Conservation (phyloP, 1,284 basidiomycete species). For the Ganoderma boninense region DNA sequence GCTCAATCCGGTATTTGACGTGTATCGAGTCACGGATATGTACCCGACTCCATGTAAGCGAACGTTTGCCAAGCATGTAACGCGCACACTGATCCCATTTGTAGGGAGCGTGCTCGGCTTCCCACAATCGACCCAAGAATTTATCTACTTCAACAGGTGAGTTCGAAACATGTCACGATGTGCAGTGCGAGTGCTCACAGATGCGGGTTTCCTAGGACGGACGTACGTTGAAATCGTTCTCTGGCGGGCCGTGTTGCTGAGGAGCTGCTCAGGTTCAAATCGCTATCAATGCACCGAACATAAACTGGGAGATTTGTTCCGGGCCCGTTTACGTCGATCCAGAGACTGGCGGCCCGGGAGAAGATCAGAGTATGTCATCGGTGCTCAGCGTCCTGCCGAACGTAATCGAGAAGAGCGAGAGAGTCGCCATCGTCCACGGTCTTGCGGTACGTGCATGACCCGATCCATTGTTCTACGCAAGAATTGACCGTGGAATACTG, state of each 20-base stretch:
- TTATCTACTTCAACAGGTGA: slow-evolving; percentile 48
- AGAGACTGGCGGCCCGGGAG: slow-evolving; percentile 39
- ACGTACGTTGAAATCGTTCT: slow-evolving; percentile 40
- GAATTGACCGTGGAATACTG: not conserved
- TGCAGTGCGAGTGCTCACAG: not conserved
- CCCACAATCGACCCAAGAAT: slow-evolving; percentile 60
- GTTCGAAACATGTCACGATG: not conserved
- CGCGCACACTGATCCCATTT: slow-evolving; percentile 33
- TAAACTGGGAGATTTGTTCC: slow-evolving; percentile 57
- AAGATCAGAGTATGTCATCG: slow-evolving; percentile 49
- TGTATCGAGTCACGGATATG: slow-evolving; percentile 48
- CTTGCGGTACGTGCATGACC: slow-evolving; percentile 29
- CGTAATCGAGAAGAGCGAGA: slow-evolving; percentile 49
- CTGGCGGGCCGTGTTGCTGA: not conserved
- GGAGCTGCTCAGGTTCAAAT: slow-evolving; percentile 54
- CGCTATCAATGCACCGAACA: slow-evolving; percentile 68
- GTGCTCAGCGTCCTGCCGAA: slow-evolving; percentile 48
- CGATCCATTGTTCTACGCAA: not conserved
- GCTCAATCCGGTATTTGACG: slow-evolving; percentile 64
- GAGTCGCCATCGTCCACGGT: slow-evolving; percentile 45
- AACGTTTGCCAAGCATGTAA: not conserved
- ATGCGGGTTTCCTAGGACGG: slow-evolving; percentile 39
- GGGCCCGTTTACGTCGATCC: slow-evolving; percentile 56
- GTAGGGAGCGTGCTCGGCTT: slow-evolving; percentile 64
- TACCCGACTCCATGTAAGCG: slow-evolving; percentile 44